These are phyloP conservation scores for Ophidiomyces ophidiicola DNA, from an alignment of 2,329 filamentous ascomycete species.

Conservation along the genomic window DNA sequence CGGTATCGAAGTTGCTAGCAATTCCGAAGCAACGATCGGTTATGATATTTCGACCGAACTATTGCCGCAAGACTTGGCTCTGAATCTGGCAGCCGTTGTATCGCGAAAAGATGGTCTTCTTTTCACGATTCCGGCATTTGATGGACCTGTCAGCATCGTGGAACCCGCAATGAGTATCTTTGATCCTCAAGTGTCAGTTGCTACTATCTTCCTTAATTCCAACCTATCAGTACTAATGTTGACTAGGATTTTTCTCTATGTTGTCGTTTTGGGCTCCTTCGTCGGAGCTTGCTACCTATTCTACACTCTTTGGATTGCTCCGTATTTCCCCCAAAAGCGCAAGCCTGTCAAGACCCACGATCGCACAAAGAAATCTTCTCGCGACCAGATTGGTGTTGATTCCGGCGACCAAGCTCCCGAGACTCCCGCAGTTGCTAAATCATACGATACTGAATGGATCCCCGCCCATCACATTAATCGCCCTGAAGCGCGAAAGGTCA, in stretches of 20 bases:
- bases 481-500: conserved; percentile 55
- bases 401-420: conserved; percentile 47
- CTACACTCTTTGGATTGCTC: conserved; percentile 95
- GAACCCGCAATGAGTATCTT: conserved; percentile 85
- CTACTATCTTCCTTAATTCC: background rate
- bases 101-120: conserved; percentile 53
- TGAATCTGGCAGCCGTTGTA: conserved; percentile 67
- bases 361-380: conserved; percentile 49
- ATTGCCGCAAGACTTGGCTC: conserved; percentile 75
- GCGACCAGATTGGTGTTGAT: conserved; percentile 57
- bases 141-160: conserved; percentile 72
- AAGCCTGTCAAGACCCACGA: conserved; percentile 51
- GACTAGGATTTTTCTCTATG: conserved; percentile 85
- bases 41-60: conserved; percentile 84
- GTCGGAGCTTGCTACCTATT: conserved; percentile 81
- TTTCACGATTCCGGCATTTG: conserved; percentile 68
- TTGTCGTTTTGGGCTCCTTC: conserved; percentile 71
- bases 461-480: conserved; percentile 79
- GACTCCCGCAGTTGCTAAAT: conserved; percentile 56
- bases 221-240: background rate
- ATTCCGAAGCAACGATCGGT: conserved; percentile 61
- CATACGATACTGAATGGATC: conserved; percentile 89
- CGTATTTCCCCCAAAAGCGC: conserved; percentile 79
- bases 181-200: conserved; percentile 81
- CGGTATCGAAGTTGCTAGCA: conserved; percentile 59